Conservation (phyloP, 768 basidiomycete species). For the Lactarius quietus region DNA sequence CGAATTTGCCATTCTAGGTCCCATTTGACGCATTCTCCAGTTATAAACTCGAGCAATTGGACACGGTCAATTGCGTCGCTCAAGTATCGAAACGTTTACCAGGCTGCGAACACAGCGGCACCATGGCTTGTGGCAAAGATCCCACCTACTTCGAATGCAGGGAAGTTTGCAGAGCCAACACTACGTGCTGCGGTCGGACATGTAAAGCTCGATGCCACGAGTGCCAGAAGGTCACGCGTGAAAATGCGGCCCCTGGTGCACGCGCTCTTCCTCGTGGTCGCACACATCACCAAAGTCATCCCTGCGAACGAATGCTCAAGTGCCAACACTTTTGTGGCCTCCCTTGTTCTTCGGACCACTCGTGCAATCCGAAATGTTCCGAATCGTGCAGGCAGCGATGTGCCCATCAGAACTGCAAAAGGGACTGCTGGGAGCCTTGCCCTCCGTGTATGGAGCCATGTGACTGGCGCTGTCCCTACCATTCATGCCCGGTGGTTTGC, state of each 20-base stretch:
- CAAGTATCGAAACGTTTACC: conserved; percentile 31
- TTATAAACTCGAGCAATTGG: conserved; percentile 28
- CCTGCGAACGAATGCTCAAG: conserved; percentile 33
- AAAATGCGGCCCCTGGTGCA: not conserved
- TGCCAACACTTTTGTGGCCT: conserved; percentile 35
- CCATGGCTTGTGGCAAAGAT: conserved; percentile 25
- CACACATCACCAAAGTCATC: conserved; percentile 29
- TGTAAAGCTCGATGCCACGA: conserved; percentile 34
- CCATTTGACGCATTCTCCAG: conserved; percentile 23
- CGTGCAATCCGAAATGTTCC: conserved; percentile 32
- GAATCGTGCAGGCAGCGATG: conserved; percentile 32
- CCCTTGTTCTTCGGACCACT: conserved; percentile 31
- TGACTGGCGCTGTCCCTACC: conserved; percentile 36
- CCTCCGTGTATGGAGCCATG: conserved; percentile 38
- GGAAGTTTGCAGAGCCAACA: conserved; percentile 27
- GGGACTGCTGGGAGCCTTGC: conserved; percentile 34
- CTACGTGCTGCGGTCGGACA: conserved; percentile 32
- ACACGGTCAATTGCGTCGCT: conserved; percentile 28
- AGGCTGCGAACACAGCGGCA: conserved; percentile 33
- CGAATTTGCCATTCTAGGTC: not conserved
- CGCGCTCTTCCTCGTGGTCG: too few species aligned
- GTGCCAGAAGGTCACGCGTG: conserved; percentile 30
- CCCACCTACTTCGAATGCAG: conserved; percentile 27
- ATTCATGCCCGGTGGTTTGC: conserved; percentile 35
- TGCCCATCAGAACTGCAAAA: conserved; percentile 31